A percentile compares a stretch with the other conserved stretches of the same genome.
Conservation (phyloP, 2,329 filamentous ascomycete genomes). For the Ophiocordyceps polyrhachis-furcata region DNA sequence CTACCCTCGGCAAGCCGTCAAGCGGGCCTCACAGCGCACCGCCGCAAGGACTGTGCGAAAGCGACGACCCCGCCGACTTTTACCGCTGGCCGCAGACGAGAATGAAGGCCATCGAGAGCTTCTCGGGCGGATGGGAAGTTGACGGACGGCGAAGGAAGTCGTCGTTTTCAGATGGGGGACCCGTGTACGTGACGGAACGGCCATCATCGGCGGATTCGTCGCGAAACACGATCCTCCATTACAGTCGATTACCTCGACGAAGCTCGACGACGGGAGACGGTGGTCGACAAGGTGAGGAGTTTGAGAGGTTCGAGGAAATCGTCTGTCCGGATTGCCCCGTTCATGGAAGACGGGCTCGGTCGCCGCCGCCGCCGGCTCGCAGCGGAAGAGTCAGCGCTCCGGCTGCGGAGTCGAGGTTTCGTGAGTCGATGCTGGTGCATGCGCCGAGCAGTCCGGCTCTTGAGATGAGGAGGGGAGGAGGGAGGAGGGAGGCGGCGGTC, state of each 20-base stretch:
- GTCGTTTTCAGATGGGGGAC: neutral
- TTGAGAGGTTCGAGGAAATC: neutral
- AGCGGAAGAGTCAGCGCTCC: neutral
- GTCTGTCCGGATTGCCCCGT: neutral
- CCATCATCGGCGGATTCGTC: neutral
- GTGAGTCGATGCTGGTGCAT: neutral
- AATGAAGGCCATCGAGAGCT: neutral
- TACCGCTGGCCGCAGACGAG: neutral
- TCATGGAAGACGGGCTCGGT: neutral
- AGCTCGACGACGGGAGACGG: neutral
- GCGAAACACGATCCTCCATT: neutral
- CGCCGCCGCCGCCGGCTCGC: neutral
- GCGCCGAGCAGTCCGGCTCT: neutral
- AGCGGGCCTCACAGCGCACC: too few species aligned
- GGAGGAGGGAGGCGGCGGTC: neutral
- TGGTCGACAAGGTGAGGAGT: neutral
- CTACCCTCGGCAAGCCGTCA: too few species aligned
- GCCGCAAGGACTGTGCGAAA: neutral
- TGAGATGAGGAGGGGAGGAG: neutral
- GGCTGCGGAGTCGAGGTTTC: neutral
- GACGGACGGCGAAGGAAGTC: neutral
- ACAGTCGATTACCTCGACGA: neutral
- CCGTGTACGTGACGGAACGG: neutral
- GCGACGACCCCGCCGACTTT: neutral
- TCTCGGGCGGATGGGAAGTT: neutral